Conservation (phyloP, 768 basidiomycete genomes). For the Kwoniella shandongensis region DNA sequence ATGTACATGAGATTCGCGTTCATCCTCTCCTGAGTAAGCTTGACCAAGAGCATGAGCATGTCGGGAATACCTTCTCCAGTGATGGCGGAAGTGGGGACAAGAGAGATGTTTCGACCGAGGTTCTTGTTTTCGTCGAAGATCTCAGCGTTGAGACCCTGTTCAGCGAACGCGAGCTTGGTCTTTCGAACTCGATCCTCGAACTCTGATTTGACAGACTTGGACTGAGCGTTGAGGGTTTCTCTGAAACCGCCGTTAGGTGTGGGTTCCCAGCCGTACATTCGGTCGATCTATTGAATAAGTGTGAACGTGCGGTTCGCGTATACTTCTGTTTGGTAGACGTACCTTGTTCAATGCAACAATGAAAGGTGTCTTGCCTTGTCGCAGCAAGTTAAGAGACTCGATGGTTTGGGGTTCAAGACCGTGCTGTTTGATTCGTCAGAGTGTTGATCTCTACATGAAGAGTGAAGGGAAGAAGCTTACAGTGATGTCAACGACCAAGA, state of each 20-base stretch:
- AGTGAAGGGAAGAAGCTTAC: constrained; percentile 54
- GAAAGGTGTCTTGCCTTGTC: constrained; percentile 94
- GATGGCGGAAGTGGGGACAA: constrained; percentile 96
- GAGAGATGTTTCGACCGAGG: constrained; percentile 86
- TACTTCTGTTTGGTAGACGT: too few species aligned
- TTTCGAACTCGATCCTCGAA: constrained; percentile 84
- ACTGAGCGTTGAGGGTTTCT: constrained; percentile 83
- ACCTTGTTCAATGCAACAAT: constrained; percentile 98
- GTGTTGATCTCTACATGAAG: constrained; percentile 4
- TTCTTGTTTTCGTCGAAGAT: constrained; percentile 98
- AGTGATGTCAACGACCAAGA: constrained; percentile 98
- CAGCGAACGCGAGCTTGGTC: constrained; percentile 91
- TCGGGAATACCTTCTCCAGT: constrained; percentile 98
- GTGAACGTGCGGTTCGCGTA: constrained; percentile 14
- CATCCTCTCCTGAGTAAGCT: constrained; percentile 97
- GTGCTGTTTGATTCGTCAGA: constrained; percentile 61
- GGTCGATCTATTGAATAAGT: constrained; percentile 71
- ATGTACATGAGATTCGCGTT: constrained; percentile 96
- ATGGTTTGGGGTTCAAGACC: constrained; percentile 97
- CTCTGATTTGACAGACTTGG: constrained; percentile 75
- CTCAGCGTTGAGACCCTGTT: constrained; percentile 91
- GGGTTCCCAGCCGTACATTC: constrained; percentile 90
- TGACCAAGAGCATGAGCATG: constrained; percentile 98
- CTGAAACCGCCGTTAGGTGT: constrained; percentile 90
- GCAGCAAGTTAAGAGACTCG: constrained; percentile 86